Conservation (phyloP, 345 rosid genomes). For the Rubroshorea leprosula region DNA sequence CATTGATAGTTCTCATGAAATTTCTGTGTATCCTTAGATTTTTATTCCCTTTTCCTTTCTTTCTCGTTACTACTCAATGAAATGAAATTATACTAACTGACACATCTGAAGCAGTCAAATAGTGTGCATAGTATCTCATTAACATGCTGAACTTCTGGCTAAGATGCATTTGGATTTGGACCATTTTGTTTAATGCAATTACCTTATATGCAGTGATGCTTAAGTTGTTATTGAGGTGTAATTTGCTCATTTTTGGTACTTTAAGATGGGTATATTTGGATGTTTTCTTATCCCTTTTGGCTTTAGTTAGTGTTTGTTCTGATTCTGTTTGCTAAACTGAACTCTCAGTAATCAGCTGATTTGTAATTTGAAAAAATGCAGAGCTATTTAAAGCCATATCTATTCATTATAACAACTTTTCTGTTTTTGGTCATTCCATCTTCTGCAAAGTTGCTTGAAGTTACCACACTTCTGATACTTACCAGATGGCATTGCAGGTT, state of each 20-base stretch:
- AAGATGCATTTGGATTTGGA: not conserved
- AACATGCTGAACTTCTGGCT: not conserved
- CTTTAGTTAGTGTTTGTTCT: no score
- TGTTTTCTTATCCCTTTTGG: no score
- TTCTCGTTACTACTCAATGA: not conserved
- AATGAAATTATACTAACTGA: not conserved
- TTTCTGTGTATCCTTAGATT: not conserved
- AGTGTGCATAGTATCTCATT: not conserved
- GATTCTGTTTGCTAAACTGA: not conserved
- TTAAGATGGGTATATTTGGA: no score
- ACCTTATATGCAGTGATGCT: no score
- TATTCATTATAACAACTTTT: not conserved
- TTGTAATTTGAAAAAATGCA: not conserved
- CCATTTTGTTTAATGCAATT: no score
- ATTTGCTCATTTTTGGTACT: no score
- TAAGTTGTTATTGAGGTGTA: no score
- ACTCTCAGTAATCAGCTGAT: not conserved
- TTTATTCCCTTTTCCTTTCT: not conserved
- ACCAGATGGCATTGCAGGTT: slow-evolving; percentile 21
- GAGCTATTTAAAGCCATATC: not conserved
- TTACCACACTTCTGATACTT: not conserved
- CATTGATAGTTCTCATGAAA: not conserved
- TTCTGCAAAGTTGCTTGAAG: not conserved
- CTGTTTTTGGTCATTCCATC: not conserved
- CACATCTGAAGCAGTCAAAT: not conserved